Base-by-base conservation (phyloP, 1,284 basidiomycete genomes). In the Leccinum pachyderme region DNA sequence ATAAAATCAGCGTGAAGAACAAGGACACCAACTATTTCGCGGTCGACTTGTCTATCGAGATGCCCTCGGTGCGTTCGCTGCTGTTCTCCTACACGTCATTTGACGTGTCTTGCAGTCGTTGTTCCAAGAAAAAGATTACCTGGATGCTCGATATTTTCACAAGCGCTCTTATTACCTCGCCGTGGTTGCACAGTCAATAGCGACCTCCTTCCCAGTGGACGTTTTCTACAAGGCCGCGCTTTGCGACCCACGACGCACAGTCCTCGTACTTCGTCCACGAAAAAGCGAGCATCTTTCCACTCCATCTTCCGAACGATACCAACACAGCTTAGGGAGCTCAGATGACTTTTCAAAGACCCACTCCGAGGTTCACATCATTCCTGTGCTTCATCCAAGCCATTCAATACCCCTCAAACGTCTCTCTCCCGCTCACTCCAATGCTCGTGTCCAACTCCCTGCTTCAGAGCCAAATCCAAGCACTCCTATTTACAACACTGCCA, bases 111-210 rank as follows among this genome's bases (percentile, higher is more conserved):
- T 58, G 4, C 64, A 93, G 85, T 67, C 64, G 45, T 73, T 98
- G 27, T 95, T 99, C 65, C 93, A 97, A 74, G 91, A 95, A 63
- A 99, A 98, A 71, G 96, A 99, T 69, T 92, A 95, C 61, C 76
- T 95, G 53, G 91, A 95, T 67, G 84, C 86, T 33, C 84, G 97
- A 18, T 95, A 92, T 72, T 95, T 96, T 68, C 89, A 96, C 71
- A 99, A 99, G 72, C 80, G 92, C 44, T 89, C 92, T 0, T 95
- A 90, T 69, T 99, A 95, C 73, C 81, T 98, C 12, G 89, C 94
- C 7, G 82, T 83, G 4, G 77, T 99, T 50, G 91, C 90, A 3
- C 78, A 83, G 8, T 82, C 83, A 1, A 71, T 98, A 37, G 73
- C 73, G 46, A 73, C 66, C 50, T 69, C 74, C 27, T 64, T 85